Base-by-base conservation (phyloP, 2,329 filamentous ascomycete species). In the Aspergillus sp. region DNA sequence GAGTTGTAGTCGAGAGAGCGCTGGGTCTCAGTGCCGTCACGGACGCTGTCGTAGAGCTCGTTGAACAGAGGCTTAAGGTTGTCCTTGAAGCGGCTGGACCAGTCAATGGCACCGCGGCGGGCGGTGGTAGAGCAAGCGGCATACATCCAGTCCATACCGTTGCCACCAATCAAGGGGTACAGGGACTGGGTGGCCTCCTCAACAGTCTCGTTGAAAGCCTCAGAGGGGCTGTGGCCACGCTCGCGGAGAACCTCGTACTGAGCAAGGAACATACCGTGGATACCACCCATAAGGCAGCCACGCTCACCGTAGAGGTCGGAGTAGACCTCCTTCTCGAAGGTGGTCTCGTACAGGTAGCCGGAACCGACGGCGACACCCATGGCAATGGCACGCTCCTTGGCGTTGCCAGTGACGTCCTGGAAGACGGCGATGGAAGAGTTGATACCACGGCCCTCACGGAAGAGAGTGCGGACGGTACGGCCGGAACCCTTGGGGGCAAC, bases 61-160 rank as follows among this genome's bases (percentile, higher is more conserved):
- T 97, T 93, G 87, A 99, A 99, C 76, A 99, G 89, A 73, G 95
- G 95, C 89, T 98, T 98, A 75, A 99, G 86, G 75, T 90, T 92
- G 69, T 93, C 90, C 90, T 97, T 97, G 91, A 99, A 99, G 77
- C 85, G 86, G 79, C 89, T 88, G 77, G 89, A 93, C 95, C 95
- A 99, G 86, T 99, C 95, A 77, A 99, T 96, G 81, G 95, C 95
- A 80, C 95, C 95, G 76, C 95, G 93, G 75, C 95, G 91, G 75
- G 95, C 95, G 59, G 95, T 99, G 76, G 95, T 99, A 64, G 93
- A 98, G 90, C 95, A 99, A 68, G 95, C 95, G 78, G 93, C 93
- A 84, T 96, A 99, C 95, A 99, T 99, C 92, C 96, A 99, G 85
- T 99, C 95, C 95, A 99, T 98, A 75, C 95, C 95, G 82, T 98